Evolutionary conservation across 192 early-diverging fungal genomes (phyloP).

Genomic region (Coemansia sp.): DNA sequence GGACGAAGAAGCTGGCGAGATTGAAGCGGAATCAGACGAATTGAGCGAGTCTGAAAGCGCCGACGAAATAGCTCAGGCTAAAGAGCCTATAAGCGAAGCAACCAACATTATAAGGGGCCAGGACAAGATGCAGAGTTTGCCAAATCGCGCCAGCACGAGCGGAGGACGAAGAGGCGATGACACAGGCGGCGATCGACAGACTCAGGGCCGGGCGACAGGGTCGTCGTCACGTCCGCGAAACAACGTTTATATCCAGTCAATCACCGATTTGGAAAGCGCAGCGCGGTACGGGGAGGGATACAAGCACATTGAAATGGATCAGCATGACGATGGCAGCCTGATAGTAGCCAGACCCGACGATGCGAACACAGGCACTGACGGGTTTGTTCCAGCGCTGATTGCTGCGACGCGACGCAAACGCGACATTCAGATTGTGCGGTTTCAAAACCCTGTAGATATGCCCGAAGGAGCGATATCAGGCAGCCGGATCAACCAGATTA

Average conservation of each 20-base stretch:
- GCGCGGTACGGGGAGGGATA: slow-evolving; percentile 52
- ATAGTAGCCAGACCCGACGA: slow-evolving; percentile 18
- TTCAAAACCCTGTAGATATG: slow-evolving; percentile 33
- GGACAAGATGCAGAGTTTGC: background rate
- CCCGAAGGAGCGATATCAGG: slow-evolving; percentile 37
- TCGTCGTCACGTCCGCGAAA: slow-evolving; percentile 13
- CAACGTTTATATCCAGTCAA: slow-evolving; percentile 44
- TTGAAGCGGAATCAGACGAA: no score
- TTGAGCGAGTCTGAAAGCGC: background rate
- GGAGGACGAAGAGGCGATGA: slow-evolving; percentile 1
- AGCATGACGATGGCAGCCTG: slow-evolving; percentile 42
- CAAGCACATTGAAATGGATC: slow-evolving; percentile 42
- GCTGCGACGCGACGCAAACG: slow-evolving; percentile 48
- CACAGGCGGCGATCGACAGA: slow-evolving; percentile 4
- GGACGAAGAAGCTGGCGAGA: background rate
- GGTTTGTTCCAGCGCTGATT: slow-evolving; percentile 48
- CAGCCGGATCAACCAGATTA: background rate
- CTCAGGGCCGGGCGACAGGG: slow-evolving; percentile 21
- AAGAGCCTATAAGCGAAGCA: background rate
- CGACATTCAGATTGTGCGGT: slow-evolving; percentile 49
- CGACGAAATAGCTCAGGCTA: background rate
- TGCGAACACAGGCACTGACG: slow-evolving; percentile 8
- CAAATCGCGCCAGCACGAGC: background rate
- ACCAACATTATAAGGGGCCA: background rate
- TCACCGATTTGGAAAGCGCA: slow-evolving; percentile 28